Evolutionary conservation across 2,329 filamentous ascomycete genomes (phyloP).

Genomic region (Calonectria multiphialidica): DNA sequence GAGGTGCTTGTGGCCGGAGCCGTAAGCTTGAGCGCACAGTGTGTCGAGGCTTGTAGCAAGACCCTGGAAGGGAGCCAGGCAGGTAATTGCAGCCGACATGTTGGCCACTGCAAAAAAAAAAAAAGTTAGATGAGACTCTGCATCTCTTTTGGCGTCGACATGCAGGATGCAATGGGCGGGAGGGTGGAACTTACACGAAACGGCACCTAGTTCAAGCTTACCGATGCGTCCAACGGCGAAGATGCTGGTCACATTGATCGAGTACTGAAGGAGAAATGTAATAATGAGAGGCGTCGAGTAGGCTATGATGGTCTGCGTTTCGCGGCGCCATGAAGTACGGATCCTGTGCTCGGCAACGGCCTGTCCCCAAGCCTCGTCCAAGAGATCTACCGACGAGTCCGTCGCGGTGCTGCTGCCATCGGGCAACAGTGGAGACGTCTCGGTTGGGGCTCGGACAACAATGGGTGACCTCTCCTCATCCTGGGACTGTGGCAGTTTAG

Average conservation of each 20-base stretch:
- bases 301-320: conserved; percentile 81
- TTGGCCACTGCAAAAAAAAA: conserved; percentile 55
- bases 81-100: conserved; percentile 86
- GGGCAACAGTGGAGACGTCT: conserved; percentile 56
- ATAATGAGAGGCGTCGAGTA: conserved; percentile 78
- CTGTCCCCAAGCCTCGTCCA: conserved; percentile 85
- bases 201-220: conserved; percentile 65
- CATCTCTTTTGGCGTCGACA: too few relatives aligned
- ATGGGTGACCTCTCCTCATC: conserved; percentile 55
- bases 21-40: conserved; percentile 93
- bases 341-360: conserved; percentile 86
- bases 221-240: conserved; percentile 84
- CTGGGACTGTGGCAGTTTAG: conserved; percentile 56
- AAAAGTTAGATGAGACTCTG: conserved; percentile 25
- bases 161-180: background rate
- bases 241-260: conserved; percentile 84
- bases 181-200: conserved; percentile 51
- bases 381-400: conserved; percentile 63
- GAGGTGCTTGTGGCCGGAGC: conserved; percentile 88
- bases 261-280: conserved; percentile 86
- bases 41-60: conserved; percentile 92
- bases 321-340: conserved; percentile 90
- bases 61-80: conserved; percentile 84
- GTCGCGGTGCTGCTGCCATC: conserved; percentile 50
- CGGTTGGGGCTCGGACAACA: conserved; percentile 51